Base-by-base conservation (phyloP, 257 asterid genomes). In the Solanum bulbocastanum region DNA sequence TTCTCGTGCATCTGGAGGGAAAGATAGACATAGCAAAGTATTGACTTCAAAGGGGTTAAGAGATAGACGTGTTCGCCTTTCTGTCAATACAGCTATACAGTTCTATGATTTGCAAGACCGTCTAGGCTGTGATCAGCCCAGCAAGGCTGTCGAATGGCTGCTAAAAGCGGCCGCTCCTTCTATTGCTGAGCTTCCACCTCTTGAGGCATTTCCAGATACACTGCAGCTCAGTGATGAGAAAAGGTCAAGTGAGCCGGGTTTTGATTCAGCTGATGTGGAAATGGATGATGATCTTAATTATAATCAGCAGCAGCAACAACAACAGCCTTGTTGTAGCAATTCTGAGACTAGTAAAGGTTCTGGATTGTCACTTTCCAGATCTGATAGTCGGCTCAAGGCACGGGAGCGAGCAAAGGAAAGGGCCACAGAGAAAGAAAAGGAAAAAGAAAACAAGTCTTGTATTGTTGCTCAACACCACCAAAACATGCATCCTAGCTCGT, bases 121-220 rank as follows among this genome's bases (percentile, higher is more conserved):
- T 1, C 91, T 96, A 42, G 98, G 99, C 14, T 92, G 86, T 87
- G 98, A 96, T 89, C 98, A 95, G 92, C 99, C 98, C 27, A 95
- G 98, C 89, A 95, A 96, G 92, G 99, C 97, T 87, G 95, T 96
- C 76, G 99, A 96, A 89, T 96, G 99, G 99, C 91, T 96, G 87
- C 91, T 96, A 30, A 94, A 93, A 84, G 98, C 94, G 23, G 98
- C 99, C 3, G 94, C 94, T 18, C 86, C 88, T 46, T 94, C 98
- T 1, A 95, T 96, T 5, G 75, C 90, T 4, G 96, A 95, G 90
- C 94, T 96, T 37, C 99, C 98, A 39, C 92, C 93, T 27, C 91
- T 95, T 72, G 90, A 76, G 62, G 66, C 91, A 9, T 93, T 94
- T 69, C 98, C 95, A 1, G 96, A 91, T 73, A 91, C 98, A 4